Percentiles rank a stretch among this genome's conserved stretches.
These are phyloP conservation scores for Davidsoniella virescens DNA, from an alignment of 2,329 filamentous ascomycete genomes.

Conservation along the genomic window DNA sequence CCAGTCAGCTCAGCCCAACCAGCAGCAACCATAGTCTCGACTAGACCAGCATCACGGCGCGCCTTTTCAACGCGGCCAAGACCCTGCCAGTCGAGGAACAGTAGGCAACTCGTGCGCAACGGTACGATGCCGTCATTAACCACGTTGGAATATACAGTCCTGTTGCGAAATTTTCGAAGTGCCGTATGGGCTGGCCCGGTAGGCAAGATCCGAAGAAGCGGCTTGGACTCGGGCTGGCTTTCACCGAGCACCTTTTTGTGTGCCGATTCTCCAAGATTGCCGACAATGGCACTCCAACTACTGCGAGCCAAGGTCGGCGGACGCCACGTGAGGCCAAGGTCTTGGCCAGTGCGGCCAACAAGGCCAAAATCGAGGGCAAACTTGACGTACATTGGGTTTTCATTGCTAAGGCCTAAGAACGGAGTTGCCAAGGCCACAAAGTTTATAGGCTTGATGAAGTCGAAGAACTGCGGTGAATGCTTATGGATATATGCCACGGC, in stretches of 20 bases:
- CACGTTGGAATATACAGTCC: slow-evolving; percentile 90
- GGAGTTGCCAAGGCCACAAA: slow-evolving; percentile 81
- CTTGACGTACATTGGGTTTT: slow-evolving; percentile 93
- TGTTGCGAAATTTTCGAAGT: slow-evolving; percentile 71
- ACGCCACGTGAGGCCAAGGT: slow-evolving; percentile 87
- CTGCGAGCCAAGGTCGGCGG: slow-evolving; percentile 71
- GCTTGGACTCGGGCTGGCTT: slow-evolving; percentile 66
- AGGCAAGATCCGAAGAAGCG: slow-evolving; percentile 71
- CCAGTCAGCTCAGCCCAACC: slow-evolving; percentile 86
- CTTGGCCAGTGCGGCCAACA: slow-evolving; percentile 89
- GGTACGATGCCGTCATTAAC: slow-evolving; percentile 97
- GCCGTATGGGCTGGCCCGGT: slow-evolving; percentile 82
- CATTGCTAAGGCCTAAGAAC: slow-evolving; percentile 83
- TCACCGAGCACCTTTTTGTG: slow-evolving; percentile 42
- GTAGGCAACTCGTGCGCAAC: slow-evolving; percentile 80
- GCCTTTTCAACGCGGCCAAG: slow-evolving; percentile 89
- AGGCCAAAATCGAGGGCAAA: slow-evolving; percentile 93
- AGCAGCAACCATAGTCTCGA: slow-evolving; percentile 85
- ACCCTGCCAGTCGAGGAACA: slow-evolving; percentile 94
- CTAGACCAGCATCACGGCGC: slow-evolving; percentile 73
- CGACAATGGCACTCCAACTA: slow-evolving; percentile 77
- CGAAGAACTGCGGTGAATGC: slow-evolving; percentile 81
- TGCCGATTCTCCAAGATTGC: slow-evolving; percentile 57
- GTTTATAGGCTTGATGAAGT: slow-evolving; percentile 71
- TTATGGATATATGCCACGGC: slow-evolving; percentile 94